Evolutionary conservation across 2,329 filamentous ascomycete species (phyloP), one percentile per base, ranked within the genome.

Genomic region (Pyrenochaeta sp.): DNA sequence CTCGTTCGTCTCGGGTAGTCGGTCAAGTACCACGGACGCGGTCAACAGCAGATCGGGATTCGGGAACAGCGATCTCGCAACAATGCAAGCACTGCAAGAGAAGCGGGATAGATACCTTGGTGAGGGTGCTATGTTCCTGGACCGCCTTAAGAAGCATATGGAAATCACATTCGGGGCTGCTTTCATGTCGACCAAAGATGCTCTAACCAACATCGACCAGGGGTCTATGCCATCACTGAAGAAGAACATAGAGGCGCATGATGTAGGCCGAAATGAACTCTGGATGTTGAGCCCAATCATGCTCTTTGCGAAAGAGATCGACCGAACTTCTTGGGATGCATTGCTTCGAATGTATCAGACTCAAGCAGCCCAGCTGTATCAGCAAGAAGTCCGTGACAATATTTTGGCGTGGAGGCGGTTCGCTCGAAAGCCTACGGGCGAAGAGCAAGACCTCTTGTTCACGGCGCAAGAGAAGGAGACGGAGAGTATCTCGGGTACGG

Each of bases 71-170:
- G 91, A 87, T 56, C 78, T 88, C 44, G 83, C 91, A 30, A 89
- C 91, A 63, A 98, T 99, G 94, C 88, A 91, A 49, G 93, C 96
- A 35, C 86, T 99, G 21, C 91, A 92, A 64, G 92, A 98, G 75
- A 97, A 97, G 83, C 95, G 92, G 74, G 90, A 96, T 59, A 89
- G 91, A 71, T 99, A 97, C 69, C 82, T 88, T 51, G 82, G 87
- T 12, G 91, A 96, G 72, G 92, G 89, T 62, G 79, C 83, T 18
- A 78, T 85, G 47, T 97, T 98, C 72, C 84, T 97, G 67, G 86
- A 88, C 56, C 86, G 93, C 41, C 81, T 97, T 12, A 87, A 90
- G 59, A 88, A 91, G 46, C 94, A 93, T 72, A 90, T 98, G 85
- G 86, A 88, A 17, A 83, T 88, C 41, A 90, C 91, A 53, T 97